Percentiles rank a stretch among this genome's conserved stretches.
Conservation (phyloP, 2,329 filamentous ascomycete genomes). For the Hysterium pulicare region DNA sequence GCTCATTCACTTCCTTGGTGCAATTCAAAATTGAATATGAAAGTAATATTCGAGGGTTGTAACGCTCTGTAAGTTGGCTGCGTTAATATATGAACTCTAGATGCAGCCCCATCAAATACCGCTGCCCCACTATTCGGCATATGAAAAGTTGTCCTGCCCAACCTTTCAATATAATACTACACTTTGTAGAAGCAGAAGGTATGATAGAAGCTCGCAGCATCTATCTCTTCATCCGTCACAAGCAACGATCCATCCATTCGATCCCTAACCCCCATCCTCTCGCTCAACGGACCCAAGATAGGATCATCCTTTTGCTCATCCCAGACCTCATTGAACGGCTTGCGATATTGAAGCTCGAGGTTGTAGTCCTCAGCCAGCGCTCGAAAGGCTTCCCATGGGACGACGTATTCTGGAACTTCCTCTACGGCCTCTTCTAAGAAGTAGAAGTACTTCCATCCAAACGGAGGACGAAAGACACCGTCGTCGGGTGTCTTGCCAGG, state of each 20-base stretch:
- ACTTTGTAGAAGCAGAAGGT: constrained; percentile 98
- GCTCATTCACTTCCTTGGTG: too few relatives aligned
- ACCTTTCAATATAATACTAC: too few relatives aligned
- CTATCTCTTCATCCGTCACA: constrained; percentile 83
- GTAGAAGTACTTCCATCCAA: constrained; percentile 97
- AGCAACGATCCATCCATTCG: constrained; percentile 63
- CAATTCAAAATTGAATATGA: too few relatives aligned
- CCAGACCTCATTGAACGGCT: constrained; percentile 88
- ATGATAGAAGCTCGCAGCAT: constrained; percentile 79
- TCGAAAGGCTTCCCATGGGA: constrained; percentile 97
- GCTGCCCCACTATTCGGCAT: too few relatives aligned
- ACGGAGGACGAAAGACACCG: constrained; percentile 89
- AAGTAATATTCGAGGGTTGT: too few relatives aligned
- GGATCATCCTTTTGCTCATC: constrained; percentile 83
- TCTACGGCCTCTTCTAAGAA: constrained; percentile 95
- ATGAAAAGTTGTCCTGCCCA: too few relatives aligned
- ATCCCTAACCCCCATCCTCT: constrained; percentile 91
- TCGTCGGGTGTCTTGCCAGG: constrained; percentile 77
- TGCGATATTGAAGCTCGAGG: constrained; percentile 90
- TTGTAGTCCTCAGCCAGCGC: constrained; percentile 95
- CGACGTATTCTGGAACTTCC: constrained; percentile 93
- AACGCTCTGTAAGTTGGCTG: too few relatives aligned
- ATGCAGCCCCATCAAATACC: too few relatives aligned
- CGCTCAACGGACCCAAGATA: constrained; percentile 77
- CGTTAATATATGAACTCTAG: too few relatives aligned